These are phyloP conservation scores for Diaporthe helianthi DNA, from an alignment of 2,329 filamentous ascomycete genomes.

Conservation along the genomic window DNA sequence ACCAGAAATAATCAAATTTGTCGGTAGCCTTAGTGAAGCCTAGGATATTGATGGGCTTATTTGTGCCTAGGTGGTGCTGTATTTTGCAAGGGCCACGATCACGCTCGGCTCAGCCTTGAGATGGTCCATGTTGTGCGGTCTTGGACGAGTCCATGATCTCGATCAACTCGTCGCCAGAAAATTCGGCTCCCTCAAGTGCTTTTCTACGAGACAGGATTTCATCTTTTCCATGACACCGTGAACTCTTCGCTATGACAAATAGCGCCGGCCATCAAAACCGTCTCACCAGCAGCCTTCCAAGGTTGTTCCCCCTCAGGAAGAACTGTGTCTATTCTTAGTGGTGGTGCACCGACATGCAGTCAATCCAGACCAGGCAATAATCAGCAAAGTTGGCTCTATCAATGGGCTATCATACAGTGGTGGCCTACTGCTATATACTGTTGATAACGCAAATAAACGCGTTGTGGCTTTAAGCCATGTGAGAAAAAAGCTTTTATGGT, in stretches of 20 bases:
- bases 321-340: slow-evolving; percentile 37
- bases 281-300: slow-evolving; percentile 35
- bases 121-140: slow-evolving; percentile 34
- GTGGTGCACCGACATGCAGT: slow-evolving; percentile 37
- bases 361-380: slow-evolving; percentile 37
- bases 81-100: slow-evolving; percentile 36
- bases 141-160: slow-evolving; percentile 38
- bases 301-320: slow-evolving; percentile 38
- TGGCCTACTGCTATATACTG: slow-evolving; percentile 39
- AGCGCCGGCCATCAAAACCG: slow-evolving; percentile 35
- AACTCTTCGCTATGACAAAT: neutral
- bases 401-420: slow-evolving; percentile 11
- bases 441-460: slow-evolving; percentile 39
- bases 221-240: neutral
- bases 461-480: slow-evolving; percentile 39
- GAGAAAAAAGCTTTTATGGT: slow-evolving; percentile 38
- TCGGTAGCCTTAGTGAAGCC: slow-evolving; percentile 35
- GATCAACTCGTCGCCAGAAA: slow-evolving; percentile 30
- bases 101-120: slow-evolving; percentile 36
- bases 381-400: slow-evolving; percentile 38
- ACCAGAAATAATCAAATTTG: too few species aligned
- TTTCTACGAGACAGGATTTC: slow-evolving; percentile 2
- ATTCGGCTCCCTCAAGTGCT: slow-evolving; percentile 19
- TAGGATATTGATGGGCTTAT: slow-evolving; percentile 38
- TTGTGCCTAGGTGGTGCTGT: slow-evolving; percentile 36